These are phyloP conservation scores for Rhynchosporium graminicola DNA, from an alignment of 2,329 filamentous ascomycete species.

Conservation along the genomic window DNA sequence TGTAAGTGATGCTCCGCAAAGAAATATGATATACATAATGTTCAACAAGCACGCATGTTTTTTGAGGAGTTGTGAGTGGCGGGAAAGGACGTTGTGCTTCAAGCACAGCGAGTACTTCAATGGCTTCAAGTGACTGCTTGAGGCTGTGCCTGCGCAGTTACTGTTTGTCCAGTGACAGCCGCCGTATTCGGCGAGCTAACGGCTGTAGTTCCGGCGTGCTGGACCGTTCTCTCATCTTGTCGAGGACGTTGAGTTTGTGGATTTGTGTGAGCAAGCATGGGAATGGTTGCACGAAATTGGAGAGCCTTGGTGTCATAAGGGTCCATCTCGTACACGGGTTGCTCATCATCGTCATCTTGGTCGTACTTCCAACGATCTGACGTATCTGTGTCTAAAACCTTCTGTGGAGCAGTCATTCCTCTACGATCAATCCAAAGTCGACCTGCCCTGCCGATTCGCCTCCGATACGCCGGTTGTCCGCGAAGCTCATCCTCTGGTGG, in stretches of 20 bases:
- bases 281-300: slow-evolving; percentile 56
- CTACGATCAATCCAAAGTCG: slow-evolving; percentile 87
- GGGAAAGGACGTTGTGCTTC: slow-evolving; percentile 19
- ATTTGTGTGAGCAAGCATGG: slow-evolving; percentile 35
- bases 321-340: slow-evolving; percentile 73
- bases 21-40: slow-evolving; percentile 34
- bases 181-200: slow-evolving; percentile 32
- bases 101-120: background rate
- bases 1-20: slow-evolving; percentile 33
- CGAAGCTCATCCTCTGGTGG: slow-evolving; percentile 38
- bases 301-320: slow-evolving; percentile 62
- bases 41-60: slow-evolving; percentile 19
- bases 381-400: slow-evolving; percentile 48
- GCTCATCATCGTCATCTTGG: slow-evolving; percentile 78
- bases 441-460: slow-evolving; percentile 81
- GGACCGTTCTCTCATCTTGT: slow-evolving; percentile 29
- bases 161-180: slow-evolving; percentile 26
- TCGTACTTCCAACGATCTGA: slow-evolving; percentile 84
- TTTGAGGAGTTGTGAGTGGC: slow-evolving; percentile 12
- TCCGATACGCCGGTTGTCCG: slow-evolving; percentile 67
- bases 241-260: slow-evolving; percentile 33
- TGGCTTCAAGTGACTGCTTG: slow-evolving; percentile 32
- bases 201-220: slow-evolving; percentile 24
- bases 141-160: slow-evolving; percentile 23
- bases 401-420: slow-evolving; percentile 57